Base-by-base conservation (phyloP, 139 green algal genomes). In the Chlorella vulgaris region DNA sequence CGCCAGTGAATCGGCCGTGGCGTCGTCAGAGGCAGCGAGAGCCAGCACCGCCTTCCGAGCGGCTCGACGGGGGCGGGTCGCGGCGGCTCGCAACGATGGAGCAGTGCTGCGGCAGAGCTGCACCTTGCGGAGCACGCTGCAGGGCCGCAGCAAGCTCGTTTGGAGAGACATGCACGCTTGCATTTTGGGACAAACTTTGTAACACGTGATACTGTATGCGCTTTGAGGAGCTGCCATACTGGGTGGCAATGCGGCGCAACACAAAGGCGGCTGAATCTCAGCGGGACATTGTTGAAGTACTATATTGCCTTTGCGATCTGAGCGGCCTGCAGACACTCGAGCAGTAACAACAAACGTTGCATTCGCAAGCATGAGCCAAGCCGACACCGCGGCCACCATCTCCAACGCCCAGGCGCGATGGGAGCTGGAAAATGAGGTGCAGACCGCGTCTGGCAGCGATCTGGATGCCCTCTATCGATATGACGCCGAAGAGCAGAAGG, bases 381-480 rank as follows among this genome's bases (percentile, higher is more conserved):
- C 55, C 18, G 55, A 65, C 18, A 28, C 15, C 5, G 55, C 55
- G 18, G n/a, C n/a, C n/a, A 65, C 55, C 8, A n/a, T 65, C 21
- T 65, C n/a, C 36, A 80, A 71, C 18, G 24, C 68, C 19, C 69
- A 76, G 61, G 42, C 83, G 40, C 90, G 95, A 0, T 99, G 96
- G 96, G 96, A 99, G 88, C 87, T 98, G 43, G 96, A 99, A 77
- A 99, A 99, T 83, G 89, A 92, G 33, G 85, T 99, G 1, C 85
- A 92, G 29, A 61, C 38, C 8, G 58, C 73, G 0, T 29, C 29
- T 0, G 38, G 33, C 7, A 71, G 81, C 43, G 87, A 92, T 26
- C 81, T 83, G 38, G 95, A 98, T 51, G 82, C 86, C 0, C 78
- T 97, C 1, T 98, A 94, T 60, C 87, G 88, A 21, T 97, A 95